A percentile compares a stretch with the other conserved stretches of the same genome.
phyloP scores from a whole-genome alignment of 129 eudicot genomes.

The Chrysanthemum lavandulifolium region DNA sequence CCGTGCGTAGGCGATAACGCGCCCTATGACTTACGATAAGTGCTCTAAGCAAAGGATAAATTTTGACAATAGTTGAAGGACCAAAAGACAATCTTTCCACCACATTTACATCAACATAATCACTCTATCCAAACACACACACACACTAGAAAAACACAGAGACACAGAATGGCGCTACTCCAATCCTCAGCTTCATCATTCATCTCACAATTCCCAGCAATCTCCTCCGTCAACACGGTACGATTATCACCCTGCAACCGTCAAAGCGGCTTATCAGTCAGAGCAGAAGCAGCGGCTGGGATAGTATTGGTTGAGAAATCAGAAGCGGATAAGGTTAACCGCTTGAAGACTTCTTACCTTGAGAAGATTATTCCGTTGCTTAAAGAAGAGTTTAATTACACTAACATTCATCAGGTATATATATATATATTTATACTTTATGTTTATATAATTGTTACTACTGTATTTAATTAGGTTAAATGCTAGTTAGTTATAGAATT shows the following conservation, averaged over 20 bases:
- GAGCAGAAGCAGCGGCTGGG: constrained; percentile 55
- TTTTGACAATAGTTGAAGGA: constrained; percentile 1
- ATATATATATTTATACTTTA: background rate
- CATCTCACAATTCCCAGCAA: constrained; percentile 46
- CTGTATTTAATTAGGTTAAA: background rate
- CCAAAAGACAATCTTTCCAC: constrained; percentile 5
- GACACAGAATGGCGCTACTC: constrained; percentile 61
- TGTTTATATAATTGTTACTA: background rate
- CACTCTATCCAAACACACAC: constrained; percentile 22
- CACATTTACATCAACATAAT: constrained; percentile 23
- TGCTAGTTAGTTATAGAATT: too few relatives aligned
- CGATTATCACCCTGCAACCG: constrained; percentile 30
- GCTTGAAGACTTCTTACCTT: constrained; percentile 62
- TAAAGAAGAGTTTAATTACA: constrained; percentile 78
- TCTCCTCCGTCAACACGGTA: constrained; percentile 25
- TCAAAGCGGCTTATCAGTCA: constrained; percentile 41
- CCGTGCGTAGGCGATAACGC: too few relatives aligned
- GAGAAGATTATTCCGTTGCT: constrained; percentile 81
- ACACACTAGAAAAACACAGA: constrained; percentile 2
- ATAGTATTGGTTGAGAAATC: constrained; percentile 71
- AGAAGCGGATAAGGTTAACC: constrained; percentile 63
- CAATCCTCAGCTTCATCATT: constrained; percentile 75
- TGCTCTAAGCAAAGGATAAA: too few relatives aligned
- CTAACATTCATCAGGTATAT: constrained; percentile 79
- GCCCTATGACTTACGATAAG: too few relatives aligned